phyloP scores from a whole-genome alignment of 805 yeast species.

The Torulaspora franciscae region DNA sequence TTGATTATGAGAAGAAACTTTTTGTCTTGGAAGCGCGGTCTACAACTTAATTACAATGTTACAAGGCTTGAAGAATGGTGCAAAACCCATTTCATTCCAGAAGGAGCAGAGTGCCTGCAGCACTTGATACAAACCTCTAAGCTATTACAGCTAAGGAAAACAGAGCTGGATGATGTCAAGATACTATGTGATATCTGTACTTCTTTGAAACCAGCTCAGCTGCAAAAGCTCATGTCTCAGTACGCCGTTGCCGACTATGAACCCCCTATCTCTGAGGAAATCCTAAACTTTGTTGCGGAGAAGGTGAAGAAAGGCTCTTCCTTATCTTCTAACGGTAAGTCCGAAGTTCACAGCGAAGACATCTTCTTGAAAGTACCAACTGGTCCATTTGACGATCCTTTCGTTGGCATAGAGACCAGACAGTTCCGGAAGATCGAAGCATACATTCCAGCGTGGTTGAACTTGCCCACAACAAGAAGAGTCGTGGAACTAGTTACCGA shows the following conservation, averaged over 20 bases:
- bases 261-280: constrained; percentile 79
- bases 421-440: constrained; percentile 81
- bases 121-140: constrained; percentile 92
- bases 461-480: constrained; percentile 81
- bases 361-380: constrained; percentile 66
- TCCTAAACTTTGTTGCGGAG: constrained; percentile 75
- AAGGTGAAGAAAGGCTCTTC: constrained; percentile 53
- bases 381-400: constrained; percentile 80
- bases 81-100: constrained; percentile 84
- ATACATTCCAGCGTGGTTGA: constrained; percentile 92
- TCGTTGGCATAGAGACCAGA: constrained; percentile 65
- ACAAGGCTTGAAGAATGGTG: constrained; percentile 99
- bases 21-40: constrained; percentile 95
- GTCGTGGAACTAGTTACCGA: constrained; percentile 83
- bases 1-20: constrained; percentile 90
- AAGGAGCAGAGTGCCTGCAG: constrained; percentile 75
- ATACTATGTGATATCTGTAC: constrained; percentile 93
- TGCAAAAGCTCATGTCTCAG: constrained; percentile 84
- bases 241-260: constrained; percentile 93
- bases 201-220: constrained; percentile 89
- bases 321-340: constrained; percentile 44
- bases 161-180: constrained; percentile 81
- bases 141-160: constrained; percentile 84
- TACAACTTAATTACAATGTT: constrained; percentile 92
- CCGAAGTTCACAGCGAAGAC: constrained; percentile 43